Evolutionary conservation across 805 yeast species (phyloP), one percentile per base, ranked within the genome.

Genomic region (Barnettozyma wickerhamii): DNA sequence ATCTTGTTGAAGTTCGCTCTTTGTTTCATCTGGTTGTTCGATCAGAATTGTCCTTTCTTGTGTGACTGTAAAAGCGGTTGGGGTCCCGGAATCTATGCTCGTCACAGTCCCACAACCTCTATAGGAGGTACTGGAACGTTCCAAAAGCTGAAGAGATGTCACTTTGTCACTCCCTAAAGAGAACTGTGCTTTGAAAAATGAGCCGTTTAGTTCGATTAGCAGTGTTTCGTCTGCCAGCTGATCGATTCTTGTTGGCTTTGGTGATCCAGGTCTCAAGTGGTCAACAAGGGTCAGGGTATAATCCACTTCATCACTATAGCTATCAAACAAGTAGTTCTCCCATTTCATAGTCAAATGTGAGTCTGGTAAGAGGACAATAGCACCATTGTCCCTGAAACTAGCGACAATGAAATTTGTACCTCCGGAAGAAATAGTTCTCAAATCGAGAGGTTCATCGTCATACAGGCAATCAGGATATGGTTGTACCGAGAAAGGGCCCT

Each of bases 381-480:
- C 33, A 9, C 64, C 60, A 10, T 63, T 63, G 40, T 60, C 47
- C 13, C 53, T 53, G 39, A 56, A 58, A 6, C 55, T 35, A 18
- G 60, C 31, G 20, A 46, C 42, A 14, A 64, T 35, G 1, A 64
- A 28, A 30, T 61, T 66, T 6, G 51, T 46, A 1, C 46, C 39
- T 6, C 56, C 61, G 27, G 64, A 54, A 3, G 52, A 49, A 35
- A 56, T 10, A 5, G 59, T 41, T 1, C 51, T 32, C 7, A 76
- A 51, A 24, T 64, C 66, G 6, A 57, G 44, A 1, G 75, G 74
- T 7, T 65, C 64, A 26, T 65, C 71, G 4, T 63, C 65, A 53
- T 82, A 80, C 4, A 81, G 56, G 10, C 53, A 58, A 3, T 68
- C 71, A 1, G 85, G 84, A 47, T 68, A 81, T 4, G 85, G 84